A percentile compares a stretch with the other conserved stretches of the same genome.
These are phyloP conservation scores for Penicillium bialowiezense DNA, from an alignment of 495 filamentous ascomycete species.

Conservation along the genomic window DNA sequence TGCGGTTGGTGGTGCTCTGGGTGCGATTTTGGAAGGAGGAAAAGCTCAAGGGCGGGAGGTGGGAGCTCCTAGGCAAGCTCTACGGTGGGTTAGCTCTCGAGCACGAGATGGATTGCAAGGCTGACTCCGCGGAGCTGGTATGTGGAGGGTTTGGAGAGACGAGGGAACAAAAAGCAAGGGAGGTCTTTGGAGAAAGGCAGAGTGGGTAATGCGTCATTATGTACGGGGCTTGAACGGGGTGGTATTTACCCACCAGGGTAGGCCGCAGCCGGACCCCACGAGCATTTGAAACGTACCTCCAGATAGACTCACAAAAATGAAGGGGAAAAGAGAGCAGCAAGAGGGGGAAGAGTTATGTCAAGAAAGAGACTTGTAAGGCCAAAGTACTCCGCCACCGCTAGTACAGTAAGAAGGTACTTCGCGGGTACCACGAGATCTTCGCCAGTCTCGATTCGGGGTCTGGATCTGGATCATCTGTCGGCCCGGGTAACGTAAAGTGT, in stretches of 20 bases:
- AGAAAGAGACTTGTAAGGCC: constrained; percentile 1
- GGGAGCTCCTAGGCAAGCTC: constrained; percentile 21
- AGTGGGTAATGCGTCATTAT: constrained; percentile 43
- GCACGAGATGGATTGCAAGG: constrained; percentile 11
- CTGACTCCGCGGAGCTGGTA: constrained; percentile 23
- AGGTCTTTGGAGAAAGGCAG: constrained; percentile 12
- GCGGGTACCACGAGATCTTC: constrained; percentile 5
- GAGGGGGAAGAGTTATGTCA: constrained; percentile 2
- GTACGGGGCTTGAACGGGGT: constrained; percentile 20
- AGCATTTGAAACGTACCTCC: constrained; percentile 2
- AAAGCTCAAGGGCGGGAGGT: constrained; percentile 8
- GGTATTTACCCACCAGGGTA: constrained; percentile 13
- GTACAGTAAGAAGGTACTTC: constrained; percentile 18
- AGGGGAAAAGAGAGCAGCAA: constrained; percentile 1
- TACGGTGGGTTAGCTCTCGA: constrained; percentile 20
- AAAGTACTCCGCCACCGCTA: constrained; percentile 30
- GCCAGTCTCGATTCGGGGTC: constrained; percentile 10
- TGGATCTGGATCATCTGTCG: constrained; percentile 15
- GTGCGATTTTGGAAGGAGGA: constrained; percentile 4
- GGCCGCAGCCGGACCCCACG: constrained; percentile 2
- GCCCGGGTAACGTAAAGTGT: too few species aligned
- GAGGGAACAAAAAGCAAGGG: constrained; percentile 15
- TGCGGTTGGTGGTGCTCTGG: neutral
- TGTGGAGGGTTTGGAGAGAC: constrained; percentile 18
- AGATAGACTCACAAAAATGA: constrained; percentile 1